A percentile compares a stretch with the other conserved stretches of the same genome.
Conservation (phyloP, 345 rosid species). For the Camelina laxa region DNA sequence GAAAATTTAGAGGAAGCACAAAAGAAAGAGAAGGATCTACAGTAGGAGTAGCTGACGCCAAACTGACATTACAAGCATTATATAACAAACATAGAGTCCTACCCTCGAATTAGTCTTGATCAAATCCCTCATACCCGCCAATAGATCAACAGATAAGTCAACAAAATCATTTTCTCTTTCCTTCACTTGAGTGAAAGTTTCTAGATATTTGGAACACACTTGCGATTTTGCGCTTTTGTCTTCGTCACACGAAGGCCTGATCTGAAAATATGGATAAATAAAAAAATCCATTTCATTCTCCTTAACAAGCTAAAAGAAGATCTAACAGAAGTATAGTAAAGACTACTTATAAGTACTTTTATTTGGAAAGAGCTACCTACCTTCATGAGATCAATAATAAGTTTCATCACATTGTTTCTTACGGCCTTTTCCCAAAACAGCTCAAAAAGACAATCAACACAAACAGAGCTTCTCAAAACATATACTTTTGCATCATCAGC, state of each 20-base stretch:
- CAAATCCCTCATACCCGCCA: slow-evolving; percentile 87
- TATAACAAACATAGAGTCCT: slow-evolving; percentile 33
- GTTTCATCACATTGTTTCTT: slow-evolving; percentile 64
- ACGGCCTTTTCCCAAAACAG: slow-evolving; percentile 86
- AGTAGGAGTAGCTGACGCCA: slow-evolving; percentile 21
- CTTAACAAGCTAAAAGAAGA: slow-evolving; percentile 21
- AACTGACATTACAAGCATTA: slow-evolving; percentile 19
- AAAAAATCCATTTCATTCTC: slow-evolving; percentile 8
- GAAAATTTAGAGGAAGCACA: slow-evolving; percentile 27
- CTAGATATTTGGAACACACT: slow-evolving; percentile 84
- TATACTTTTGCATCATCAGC: slow-evolving; percentile 64
- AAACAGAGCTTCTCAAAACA: slow-evolving; percentile 61
- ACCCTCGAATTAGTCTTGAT: slow-evolving; percentile 65
- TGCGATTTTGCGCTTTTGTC: slow-evolving; percentile 72
- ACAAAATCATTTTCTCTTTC: slow-evolving; percentile 70
- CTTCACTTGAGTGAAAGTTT: slow-evolving; percentile 85
- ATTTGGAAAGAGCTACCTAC: slow-evolving; percentile 57
- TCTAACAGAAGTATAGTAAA: slow-evolving; percentile 10
- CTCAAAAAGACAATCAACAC: slow-evolving; percentile 83
- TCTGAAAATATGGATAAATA: slow-evolving; percentile 49
- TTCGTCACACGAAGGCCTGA: slow-evolving; percentile 58
- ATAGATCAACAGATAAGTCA: slow-evolving; percentile 70
- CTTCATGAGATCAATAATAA: slow-evolving; percentile 85
- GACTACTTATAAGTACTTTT: slow-evolving; percentile 8
- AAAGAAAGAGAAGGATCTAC: slow-evolving; percentile 23